Percentiles rank a stretch among this genome's conserved stretches.
Conservation (phyloP, 1,139 yeast species). For the Pichia sp. region DNA sequence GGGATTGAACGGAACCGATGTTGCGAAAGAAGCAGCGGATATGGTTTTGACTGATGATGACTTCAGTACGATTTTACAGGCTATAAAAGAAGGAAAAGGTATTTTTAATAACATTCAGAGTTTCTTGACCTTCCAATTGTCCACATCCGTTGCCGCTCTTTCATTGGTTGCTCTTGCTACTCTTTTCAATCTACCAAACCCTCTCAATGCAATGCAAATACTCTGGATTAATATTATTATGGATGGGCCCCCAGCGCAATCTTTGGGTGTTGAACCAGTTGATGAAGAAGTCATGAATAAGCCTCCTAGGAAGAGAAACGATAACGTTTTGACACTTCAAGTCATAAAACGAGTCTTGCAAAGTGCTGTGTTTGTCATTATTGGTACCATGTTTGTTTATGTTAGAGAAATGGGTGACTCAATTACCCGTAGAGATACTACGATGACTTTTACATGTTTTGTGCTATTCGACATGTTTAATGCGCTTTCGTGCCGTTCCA, state of each 20-base stretch:
- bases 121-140: conserved; percentile 88
- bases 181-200: conserved; percentile 82
- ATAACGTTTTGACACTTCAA: conserved; percentile 67
- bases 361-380: conserved; percentile 66
- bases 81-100: conserved; percentile 96
- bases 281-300: conserved; percentile 91
- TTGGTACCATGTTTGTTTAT: conserved; percentile 84
- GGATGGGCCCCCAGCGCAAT: conserved; percentile 99
- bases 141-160: conserved; percentile 93
- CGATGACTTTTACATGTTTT: conserved; percentile 98
- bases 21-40: conserved; percentile 97
- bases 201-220: conserved; percentile 98
- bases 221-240: conserved; percentile 94
- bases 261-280: conserved; percentile 94
- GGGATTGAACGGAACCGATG: conserved; percentile 97
- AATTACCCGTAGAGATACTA: conserved; percentile 89
- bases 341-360: conserved; percentile 70
- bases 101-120: conserved; percentile 92
- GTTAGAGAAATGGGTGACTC: conserved; percentile 79
- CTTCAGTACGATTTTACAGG: conserved; percentile 84
- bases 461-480: conserved; percentile 94
- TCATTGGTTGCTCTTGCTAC: conserved; percentile 86
- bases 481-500: conserved; percentile 87
- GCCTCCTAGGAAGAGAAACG: conserved; percentile 87
- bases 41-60: conserved; percentile 97